Evolutionary conservation across 176 grass and related monocot genomes (phyloP), one percentile per base, ranked within the genome.

Genomic region (Rhynchospora breviuscula): DNA sequence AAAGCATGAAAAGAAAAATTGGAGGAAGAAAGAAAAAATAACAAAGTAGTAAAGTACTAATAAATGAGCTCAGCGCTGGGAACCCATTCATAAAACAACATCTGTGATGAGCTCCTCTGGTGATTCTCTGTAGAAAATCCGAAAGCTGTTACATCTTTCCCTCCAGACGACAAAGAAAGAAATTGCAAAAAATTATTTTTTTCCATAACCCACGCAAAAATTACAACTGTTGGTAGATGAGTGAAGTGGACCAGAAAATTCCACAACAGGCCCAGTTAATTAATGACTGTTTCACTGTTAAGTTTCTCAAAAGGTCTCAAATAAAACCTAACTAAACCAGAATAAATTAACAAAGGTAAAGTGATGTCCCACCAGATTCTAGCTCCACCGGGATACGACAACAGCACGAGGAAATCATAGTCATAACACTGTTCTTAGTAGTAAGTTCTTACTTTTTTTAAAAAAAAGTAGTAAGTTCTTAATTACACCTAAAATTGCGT

Each of bases 311-410:
- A 59, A 59, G 3, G 17, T n/a, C 45, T 19, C 14, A 26, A 75
- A 26, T 8, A 76, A 76, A 76, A 29, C 14, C 21, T 31, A 7
- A 57, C 6, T 29, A 54, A 18, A 29, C 26, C 5, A 57, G 6
- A 40, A 54, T 31, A 15, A 77, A 56, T 33, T 77, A 33, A 33
- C 4, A 40, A 40, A 70, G 67, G 44, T 71, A 46, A 71, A 15
- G 15, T 9, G 51, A 57, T 78, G 26, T 47, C 73, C 73, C 73
- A 31, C 51, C 7, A 78, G 73, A 78, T 78, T 78, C 73, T 78
- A 17, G 73, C 25, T 78, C 73, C 73, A 77, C 11, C 56, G 22
- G 31, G 25, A 33, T 77, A 77, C 73, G 73, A 77, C 73, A 77
- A 77, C 23, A 31, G 22, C 71, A 52, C 46, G 47, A 75, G 46